phyloP scores from a whole-genome alignment of 2,329 filamentous ascomycete species.

The Trichophyton mentagrophytes region DNA sequence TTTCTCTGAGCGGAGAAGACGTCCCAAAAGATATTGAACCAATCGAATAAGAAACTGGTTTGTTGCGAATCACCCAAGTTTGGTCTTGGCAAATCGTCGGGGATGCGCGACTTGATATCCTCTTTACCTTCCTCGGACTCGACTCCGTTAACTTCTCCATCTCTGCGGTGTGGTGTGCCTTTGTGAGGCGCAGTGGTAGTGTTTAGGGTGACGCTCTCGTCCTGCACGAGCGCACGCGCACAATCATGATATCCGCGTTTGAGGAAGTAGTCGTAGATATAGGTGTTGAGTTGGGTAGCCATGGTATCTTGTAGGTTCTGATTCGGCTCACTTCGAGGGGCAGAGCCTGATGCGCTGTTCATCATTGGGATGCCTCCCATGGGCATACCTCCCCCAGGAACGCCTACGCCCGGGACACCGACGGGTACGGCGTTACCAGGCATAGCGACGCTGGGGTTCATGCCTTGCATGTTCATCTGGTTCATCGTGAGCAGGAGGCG shows the following conservation, averaged over 20 bases:
- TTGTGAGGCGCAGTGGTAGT: conserved; percentile 41
- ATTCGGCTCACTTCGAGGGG: conserved; percentile 32
- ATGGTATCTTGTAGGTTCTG: conserved; percentile 25
- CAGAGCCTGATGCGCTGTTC: conserved; percentile 35
- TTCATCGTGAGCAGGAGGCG: conserved; percentile 35
- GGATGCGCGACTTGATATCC: conserved; percentile 58
- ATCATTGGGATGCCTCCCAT: conserved; percentile 47
- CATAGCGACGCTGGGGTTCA: conserved; percentile 43
- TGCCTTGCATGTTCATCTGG: conserved; percentile 44
- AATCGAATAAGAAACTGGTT: conserved; percentile 80
- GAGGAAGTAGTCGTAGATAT: conserved; percentile 65
- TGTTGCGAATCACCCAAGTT: conserved; percentile 48
- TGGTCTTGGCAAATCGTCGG: conserved; percentile 60
- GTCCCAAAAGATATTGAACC: conserved; percentile 97
- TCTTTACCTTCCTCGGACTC: conserved; percentile 70
- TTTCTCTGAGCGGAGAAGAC: conserved; percentile 74
- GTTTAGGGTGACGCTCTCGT: conserved; percentile 49
- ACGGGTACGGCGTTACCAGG: conserved; percentile 46
- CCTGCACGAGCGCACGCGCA: conserved; percentile 59
- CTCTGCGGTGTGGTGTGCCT: conserved; percentile 55
- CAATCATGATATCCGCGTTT: conserved; percentile 73
- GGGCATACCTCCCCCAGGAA: conserved; percentile 38
- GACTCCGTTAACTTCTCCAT: conserved; percentile 59
- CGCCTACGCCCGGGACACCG: neutral
- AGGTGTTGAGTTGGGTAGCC: conserved; percentile 45